Base-by-base conservation (phyloP, 441 rosid genomes). In the Populus hybrid region DNA sequence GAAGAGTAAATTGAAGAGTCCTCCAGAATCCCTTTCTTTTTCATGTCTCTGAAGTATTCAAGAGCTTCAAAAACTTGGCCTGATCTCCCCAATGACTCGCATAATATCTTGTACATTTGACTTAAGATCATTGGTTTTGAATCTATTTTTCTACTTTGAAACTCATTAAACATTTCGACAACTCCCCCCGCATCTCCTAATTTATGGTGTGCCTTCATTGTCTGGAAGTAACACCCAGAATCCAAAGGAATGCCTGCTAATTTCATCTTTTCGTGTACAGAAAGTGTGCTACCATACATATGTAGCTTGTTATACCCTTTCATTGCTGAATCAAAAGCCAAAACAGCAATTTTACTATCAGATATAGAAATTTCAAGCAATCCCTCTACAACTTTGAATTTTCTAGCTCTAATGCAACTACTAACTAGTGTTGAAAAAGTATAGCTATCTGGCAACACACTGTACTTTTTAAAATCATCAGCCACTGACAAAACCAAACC, bases 231-330 rank as follows among this genome's bases (percentile, higher is more conserved):
- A 78, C 91, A 87, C 20, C 84, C 84, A 2, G 90, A 82, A 79
- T 89, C 86, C 77, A 83, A 75, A 69, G 73, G 84, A 82, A 90
- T 78, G 38, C 80, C 86, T 2, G 76, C 80, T 8, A 79, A 83
- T 82, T 84, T 87, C 87, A 93, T 77, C 77, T 78, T 89, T 71
- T 87, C 87, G 46, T 84, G 87, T 36, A 87, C 86, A 23, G 72
- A 66, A 77, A 89, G 74, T 30, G 97, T 87, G 81, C 90, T 86
- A 57, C 91, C 82, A 78, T 83, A 94, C 98, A 94, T 93, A 70
- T 94, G 97, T 54, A 93, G 84, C 79, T 90, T 89, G 81, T 94
- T 94, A 35, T 89, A 94, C 65, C 91, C 94, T 83, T 77, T 83
- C 95, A 93, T 89, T 16, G 95, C 97, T 26, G 97, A 79, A 75